Conservation (phyloP, 805 yeast species). For the Pichia kluyveri region DNA sequence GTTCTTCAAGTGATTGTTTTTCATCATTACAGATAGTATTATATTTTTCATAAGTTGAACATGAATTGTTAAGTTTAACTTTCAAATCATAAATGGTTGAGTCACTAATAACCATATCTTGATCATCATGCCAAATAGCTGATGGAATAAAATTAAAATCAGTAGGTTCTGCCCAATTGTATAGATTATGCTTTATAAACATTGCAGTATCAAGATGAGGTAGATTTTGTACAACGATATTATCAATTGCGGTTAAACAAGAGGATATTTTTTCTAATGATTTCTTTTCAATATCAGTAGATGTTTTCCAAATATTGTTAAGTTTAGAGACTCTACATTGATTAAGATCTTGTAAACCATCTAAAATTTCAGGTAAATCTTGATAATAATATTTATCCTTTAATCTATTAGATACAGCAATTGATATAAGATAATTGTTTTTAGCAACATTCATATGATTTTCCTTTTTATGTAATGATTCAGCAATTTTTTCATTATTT, state of each 20-base stretch:
- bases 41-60: constrained; percentile 31
- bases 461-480: constrained; percentile 53
- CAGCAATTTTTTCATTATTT: constrained; percentile 37
- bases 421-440: constrained; percentile 70
- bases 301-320: constrained; percentile 59
- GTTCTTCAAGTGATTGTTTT: constrained; percentile 40
- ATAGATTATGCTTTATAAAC: constrained; percentile 82
- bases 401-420: constrained; percentile 78
- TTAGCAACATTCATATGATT: constrained; percentile 82
- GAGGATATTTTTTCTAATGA: constrained; percentile 37
- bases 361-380: constrained; percentile 86
- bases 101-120: constrained; percentile 49
- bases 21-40: constrained; percentile 35
- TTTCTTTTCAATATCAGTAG: constrained; percentile 49
- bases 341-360: constrained; percentile 73
- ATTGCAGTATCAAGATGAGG: constrained; percentile 75
- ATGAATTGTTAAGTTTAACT: constrained; percentile 35
- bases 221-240: constrained; percentile 56
- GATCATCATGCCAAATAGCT: constrained; percentile 96
- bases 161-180: constrained; percentile 73
- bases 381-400: constrained; percentile 91
- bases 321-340: constrained; percentile 67
- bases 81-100: constrained; percentile 46
- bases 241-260: constrained; percentile 37
- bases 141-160: constrained; percentile 85